These are phyloP conservation scores for Epichloe gansuensis DNA, from an alignment of 2,329 filamentous ascomycete species.

Conservation along the genomic window DNA sequence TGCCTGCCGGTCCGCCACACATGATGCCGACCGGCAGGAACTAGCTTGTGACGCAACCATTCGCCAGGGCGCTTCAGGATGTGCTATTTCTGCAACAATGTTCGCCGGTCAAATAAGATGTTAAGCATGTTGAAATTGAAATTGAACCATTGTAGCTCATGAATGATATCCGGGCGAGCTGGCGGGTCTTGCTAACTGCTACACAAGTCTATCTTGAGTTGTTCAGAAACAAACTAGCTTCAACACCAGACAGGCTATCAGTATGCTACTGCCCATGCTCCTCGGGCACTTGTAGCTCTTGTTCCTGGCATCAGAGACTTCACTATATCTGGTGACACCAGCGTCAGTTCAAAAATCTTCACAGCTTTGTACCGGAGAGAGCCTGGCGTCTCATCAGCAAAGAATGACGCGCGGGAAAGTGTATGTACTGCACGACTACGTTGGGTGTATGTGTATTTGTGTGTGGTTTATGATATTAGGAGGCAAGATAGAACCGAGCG, in stretches of 20 bases:
- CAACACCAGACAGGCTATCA: not conserved
- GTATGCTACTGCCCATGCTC: not conserved
- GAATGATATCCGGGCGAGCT: no score
- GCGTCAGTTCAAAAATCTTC: no score
- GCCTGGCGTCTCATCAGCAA: no score
- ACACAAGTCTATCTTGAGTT: not conserved
- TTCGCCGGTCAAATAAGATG: no score
- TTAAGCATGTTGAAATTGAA: no score
- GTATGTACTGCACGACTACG: no score
- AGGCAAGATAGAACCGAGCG: constrained; percentile 13
- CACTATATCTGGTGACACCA: no score
- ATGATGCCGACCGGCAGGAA: constrained; percentile 19
- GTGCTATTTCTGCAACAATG: not conserved
- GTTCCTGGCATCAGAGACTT: not conserved
- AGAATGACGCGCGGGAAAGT: no score
- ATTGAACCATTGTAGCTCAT: no score
- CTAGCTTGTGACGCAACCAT: constrained; percentile 20
- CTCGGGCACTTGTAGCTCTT: not conserved
- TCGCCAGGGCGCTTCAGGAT: not conserved
- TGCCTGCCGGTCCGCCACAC: not conserved
- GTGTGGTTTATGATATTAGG: constrained; percentile 11
- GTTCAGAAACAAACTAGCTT: not conserved
- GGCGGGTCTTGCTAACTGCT: no score
- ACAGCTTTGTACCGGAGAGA: no score
- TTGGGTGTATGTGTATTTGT: not conserved